A percentile compares a stretch with the other conserved stretches of the same genome.
These are phyloP conservation scores for Mayamaea pseudoterrestris DNA, from an alignment of 108 stramenopile species.

Conservation along the genomic window DNA sequence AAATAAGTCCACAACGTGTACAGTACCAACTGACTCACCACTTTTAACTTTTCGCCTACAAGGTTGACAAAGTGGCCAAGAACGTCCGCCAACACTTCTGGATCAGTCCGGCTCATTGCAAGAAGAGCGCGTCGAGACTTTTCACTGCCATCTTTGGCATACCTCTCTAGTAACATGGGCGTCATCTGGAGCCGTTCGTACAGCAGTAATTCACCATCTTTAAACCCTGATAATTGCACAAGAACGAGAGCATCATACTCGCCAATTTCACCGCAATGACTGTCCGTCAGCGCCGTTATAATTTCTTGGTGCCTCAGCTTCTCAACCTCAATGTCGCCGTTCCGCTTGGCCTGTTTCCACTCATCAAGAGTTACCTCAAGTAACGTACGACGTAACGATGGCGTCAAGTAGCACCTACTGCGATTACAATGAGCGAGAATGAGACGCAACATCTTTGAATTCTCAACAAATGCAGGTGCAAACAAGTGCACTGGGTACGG, in stretches of 20 bases:
- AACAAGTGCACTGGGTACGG: slow-evolving; percentile 72
- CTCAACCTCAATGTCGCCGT: slow-evolving; percentile 55
- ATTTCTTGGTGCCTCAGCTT: slow-evolving; percentile 64
- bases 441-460: slow-evolving; percentile 67
- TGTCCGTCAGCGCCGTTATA: slow-evolving; percentile 41
- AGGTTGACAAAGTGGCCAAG: slow-evolving; percentile 68
- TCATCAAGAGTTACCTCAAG: slow-evolving; percentile 75
- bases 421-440: slow-evolving; percentile 74
- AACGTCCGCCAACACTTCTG: slow-evolving; percentile 71
- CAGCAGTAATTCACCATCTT: slow-evolving; percentile 62
- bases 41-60: slow-evolving; percentile 3
- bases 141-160: slow-evolving; percentile 60
- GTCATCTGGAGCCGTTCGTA: slow-evolving; percentile 75
- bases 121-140: slow-evolving; percentile 70
- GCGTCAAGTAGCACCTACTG: slow-evolving; percentile 56
- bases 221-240: slow-evolving; percentile 64
- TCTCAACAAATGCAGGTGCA: slow-evolving; percentile 67
- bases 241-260: slow-evolving; percentile 78
- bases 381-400: slow-evolving; percentile 56
- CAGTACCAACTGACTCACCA: no score
- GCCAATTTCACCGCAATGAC: slow-evolving; percentile 55
- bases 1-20: neutral
- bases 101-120: slow-evolving; percentile 73
- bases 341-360: slow-evolving; percentile 68
- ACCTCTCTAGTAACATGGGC: slow-evolving; percentile 66